phyloP scores from a whole-genome alignment of 805 yeast genomes.

The Candida odintsovae region DNA sequence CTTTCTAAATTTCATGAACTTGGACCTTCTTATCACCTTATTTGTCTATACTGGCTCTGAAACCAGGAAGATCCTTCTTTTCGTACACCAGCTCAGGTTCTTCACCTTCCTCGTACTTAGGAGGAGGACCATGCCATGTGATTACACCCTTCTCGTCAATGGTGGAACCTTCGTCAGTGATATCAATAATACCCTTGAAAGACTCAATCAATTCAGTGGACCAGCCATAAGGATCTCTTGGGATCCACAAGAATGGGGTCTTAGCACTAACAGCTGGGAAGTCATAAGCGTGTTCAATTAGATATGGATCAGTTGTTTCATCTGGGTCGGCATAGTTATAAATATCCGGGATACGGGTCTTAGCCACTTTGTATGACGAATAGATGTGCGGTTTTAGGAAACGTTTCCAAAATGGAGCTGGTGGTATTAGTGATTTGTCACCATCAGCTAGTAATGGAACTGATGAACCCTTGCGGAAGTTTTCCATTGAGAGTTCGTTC shows the following conservation, averaged over 20 bases:
- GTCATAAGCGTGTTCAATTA: constrained; percentile 59
- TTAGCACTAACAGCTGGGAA: constrained; percentile 66
- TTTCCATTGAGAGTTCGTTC: constrained; percentile 16
- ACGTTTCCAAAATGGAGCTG: constrained; percentile 38
- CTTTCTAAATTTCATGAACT: neutral
- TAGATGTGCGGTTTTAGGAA: constrained; percentile 53
- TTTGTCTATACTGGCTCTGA: neutral
- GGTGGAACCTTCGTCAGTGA: constrained; percentile 63
- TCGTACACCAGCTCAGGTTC: neutral
- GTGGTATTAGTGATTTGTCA: constrained; percentile 25
- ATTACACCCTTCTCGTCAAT: constrained; percentile 47
- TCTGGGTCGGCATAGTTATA: constrained; percentile 45
- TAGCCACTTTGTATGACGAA: constrained; percentile 41
- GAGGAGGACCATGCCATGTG: constrained; percentile 47
- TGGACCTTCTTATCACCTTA: neutral
- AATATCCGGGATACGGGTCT: constrained; percentile 52
- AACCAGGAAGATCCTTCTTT: neutral
- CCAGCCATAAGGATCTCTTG: constrained; percentile 83
- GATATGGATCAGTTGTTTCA: constrained; percentile 30
- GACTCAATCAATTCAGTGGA: constrained; percentile 54
- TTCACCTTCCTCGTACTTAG: constrained; percentile 26
- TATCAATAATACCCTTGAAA: constrained; percentile 48
- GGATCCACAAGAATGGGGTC: constrained; percentile 85
- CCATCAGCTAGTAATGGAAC: constrained; percentile 74
- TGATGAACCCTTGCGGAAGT: constrained; percentile 17